Evolutionary conservation across 352 stramenopile species (phyloP).

Genomic region (Thraustotheca clavata): DNA sequence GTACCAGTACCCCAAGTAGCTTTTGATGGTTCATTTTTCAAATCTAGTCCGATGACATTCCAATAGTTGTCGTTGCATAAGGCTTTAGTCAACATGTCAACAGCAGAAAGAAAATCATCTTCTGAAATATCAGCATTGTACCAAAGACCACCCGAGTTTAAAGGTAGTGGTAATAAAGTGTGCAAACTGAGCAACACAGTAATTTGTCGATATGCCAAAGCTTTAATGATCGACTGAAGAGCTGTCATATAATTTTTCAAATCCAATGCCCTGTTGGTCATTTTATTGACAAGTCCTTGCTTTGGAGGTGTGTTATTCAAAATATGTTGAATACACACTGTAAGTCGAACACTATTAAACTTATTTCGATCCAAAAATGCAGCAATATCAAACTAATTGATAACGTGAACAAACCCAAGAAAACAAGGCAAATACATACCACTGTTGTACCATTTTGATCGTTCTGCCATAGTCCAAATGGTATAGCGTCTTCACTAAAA

Average conservation of each 20-base stretch:
- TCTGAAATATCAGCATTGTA: slow-evolving; percentile 43
- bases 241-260: slow-evolving; percentile 60
- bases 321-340: slow-evolving; percentile 59
- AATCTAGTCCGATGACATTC: slow-evolving; percentile 72
- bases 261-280: slow-evolving; percentile 64
- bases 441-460: slow-evolving; percentile 23
- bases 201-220: slow-evolving; percentile 59
- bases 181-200: slow-evolving; percentile 72
- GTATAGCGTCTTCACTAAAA: slow-evolving; percentile 15
- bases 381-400: slow-evolving; percentile 49
- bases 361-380: slow-evolving; percentile 71
- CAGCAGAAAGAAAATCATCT: slow-evolving; percentile 45
- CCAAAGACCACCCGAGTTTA: slow-evolving; percentile 50
- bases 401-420: not conserved
- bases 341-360: slow-evolving; percentile 71
- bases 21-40: slow-evolving; percentile 71
- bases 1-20: slow-evolving; percentile 61
- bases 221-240: slow-evolving; percentile 58
- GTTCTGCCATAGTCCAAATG: slow-evolving; percentile 26
- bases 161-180: slow-evolving; percentile 36
- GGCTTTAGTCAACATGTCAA: slow-evolving; percentile 46
- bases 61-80: slow-evolving; percentile 60
- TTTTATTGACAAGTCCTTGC: slow-evolving; percentile 53
- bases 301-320: slow-evolving; percentile 51
- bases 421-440: not conserved